Evolutionary conservation across 2,329 filamentous ascomycete genomes (phyloP).

Genomic region (Cordyceps cateniannulata): DNA sequence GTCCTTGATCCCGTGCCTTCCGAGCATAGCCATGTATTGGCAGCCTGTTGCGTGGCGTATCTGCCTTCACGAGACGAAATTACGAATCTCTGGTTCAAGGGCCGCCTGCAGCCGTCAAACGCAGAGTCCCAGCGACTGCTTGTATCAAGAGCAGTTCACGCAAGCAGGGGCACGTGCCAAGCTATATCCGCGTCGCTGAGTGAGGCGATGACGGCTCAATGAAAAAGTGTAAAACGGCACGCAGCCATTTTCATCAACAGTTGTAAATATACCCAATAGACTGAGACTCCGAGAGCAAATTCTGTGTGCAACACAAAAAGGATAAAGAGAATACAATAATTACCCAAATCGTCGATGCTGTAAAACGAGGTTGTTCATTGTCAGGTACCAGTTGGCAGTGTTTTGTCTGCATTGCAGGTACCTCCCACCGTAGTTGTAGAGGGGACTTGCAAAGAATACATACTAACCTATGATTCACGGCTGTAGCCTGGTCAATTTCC

Average conservation of each 20-base stretch:
- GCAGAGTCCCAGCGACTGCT: constrained; percentile 26
- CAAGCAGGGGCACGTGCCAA: constrained; percentile 31
- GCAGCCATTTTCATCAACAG: background rate
- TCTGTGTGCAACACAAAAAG: background rate
- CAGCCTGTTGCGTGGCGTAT: constrained; percentile 87
- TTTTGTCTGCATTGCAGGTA: background rate
- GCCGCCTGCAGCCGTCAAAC: constrained; percentile 43
- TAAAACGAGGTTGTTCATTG: background rate
- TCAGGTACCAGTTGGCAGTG: background rate
- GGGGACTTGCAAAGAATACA: background rate
- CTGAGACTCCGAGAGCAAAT: background rate
- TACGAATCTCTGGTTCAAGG: constrained; percentile 92
- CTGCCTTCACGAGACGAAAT: constrained; percentile 82
- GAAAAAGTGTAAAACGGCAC: background rate
- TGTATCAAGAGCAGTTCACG: constrained; percentile 34
- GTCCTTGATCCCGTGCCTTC: constrained; percentile 77
- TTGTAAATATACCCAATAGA: background rate
- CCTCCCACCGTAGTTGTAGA: background rate
- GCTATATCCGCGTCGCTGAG: constrained; percentile 27
- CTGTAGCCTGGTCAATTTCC: too few species aligned
- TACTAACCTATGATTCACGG: too few species aligned
- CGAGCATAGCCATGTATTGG: constrained; percentile 70
- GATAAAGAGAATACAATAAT: too few species aligned
- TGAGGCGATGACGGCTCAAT: constrained; percentile 23
- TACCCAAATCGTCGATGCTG: background rate